Evolutionary conservation across 78 protist species (phyloP).

Genomic region (Tieghemostelium lacteum): DNA sequence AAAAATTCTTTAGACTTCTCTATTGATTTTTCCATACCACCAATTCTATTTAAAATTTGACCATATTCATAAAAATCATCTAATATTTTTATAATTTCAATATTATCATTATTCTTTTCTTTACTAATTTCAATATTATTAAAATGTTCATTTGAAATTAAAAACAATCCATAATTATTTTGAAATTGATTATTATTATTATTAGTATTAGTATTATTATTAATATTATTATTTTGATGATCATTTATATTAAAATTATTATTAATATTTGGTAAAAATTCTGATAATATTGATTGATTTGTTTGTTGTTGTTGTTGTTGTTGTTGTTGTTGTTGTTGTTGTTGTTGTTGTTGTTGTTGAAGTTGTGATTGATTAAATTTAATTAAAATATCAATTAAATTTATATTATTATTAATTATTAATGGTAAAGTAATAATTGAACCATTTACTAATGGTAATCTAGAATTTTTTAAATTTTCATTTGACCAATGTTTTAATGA

Average conservation of each 20-base stretch:
- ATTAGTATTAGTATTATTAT: neutral
- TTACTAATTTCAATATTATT: neutral
- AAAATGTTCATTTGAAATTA: conserved; percentile 2
- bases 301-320: neutral
- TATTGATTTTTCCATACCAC: conserved; percentile 49
- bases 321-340: neutral
- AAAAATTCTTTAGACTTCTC: conserved; percentile 23
- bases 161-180: conserved; percentile 29
- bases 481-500: neutral
- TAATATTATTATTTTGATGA: neutral
- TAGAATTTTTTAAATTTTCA: neutral
- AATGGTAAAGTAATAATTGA: conserved; percentile 34
- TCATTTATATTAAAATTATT: neutral
- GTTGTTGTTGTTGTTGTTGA: neutral
- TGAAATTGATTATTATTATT: conserved; percentile 14
- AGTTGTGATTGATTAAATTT: conserved; percentile 1
- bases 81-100: conserved; percentile 12
- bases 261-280: neutral
- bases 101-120: neutral
- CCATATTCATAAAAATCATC: conserved; percentile 48
- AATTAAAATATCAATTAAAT: conserved; percentile 1
- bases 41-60: conserved; percentile 24
- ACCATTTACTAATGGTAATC: conserved; percentile 39
- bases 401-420: neutral
- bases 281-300: neutral